Conservation (phyloP, 345 rosid species). For the Camelina hispida region DNA sequence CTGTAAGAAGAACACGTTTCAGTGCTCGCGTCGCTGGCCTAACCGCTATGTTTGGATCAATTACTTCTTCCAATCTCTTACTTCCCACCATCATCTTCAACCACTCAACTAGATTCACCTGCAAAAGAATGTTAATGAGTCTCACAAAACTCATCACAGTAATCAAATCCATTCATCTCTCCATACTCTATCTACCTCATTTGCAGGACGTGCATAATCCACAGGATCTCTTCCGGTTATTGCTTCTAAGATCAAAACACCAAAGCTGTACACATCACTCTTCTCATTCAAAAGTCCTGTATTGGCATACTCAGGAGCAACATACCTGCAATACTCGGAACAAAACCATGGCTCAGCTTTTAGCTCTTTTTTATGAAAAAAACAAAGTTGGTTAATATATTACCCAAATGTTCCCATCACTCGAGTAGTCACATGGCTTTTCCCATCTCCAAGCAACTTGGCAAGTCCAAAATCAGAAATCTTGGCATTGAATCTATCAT, state of each 20-base stretch:
- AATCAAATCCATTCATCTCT: not conserved
- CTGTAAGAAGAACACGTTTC: constrained; percentile 87
- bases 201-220: constrained; percentile 83
- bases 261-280: constrained; percentile 98
- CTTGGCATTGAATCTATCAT: constrained; percentile 89
- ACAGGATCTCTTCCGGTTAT: constrained; percentile 98
- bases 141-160: constrained; percentile 1
- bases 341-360: constrained; percentile 15
- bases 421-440: constrained; percentile 93
- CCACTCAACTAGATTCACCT: constrained; percentile 99
- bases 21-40: constrained; percentile 83
- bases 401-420: constrained; percentile 99
- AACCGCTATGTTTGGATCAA: constrained; percentile 81
- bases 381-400: not conserved
- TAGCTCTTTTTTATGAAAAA: not conserved
- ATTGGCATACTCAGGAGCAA: constrained; percentile 98
- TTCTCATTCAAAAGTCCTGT: constrained; percentile 96
- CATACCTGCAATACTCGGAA: constrained; percentile 63
- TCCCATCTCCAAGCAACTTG: constrained; percentile 95
- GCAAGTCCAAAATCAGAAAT: constrained; percentile 97
- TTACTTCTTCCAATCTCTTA: constrained; percentile 84
- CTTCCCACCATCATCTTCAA: constrained; percentile 95
- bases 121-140: constrained; percentile 21
- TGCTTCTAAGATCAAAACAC: constrained; percentile 88
- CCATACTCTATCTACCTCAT: constrained; percentile 59